Base-by-base conservation (phyloP, 1,139 yeast species). In the Candida albicans region DNA sequence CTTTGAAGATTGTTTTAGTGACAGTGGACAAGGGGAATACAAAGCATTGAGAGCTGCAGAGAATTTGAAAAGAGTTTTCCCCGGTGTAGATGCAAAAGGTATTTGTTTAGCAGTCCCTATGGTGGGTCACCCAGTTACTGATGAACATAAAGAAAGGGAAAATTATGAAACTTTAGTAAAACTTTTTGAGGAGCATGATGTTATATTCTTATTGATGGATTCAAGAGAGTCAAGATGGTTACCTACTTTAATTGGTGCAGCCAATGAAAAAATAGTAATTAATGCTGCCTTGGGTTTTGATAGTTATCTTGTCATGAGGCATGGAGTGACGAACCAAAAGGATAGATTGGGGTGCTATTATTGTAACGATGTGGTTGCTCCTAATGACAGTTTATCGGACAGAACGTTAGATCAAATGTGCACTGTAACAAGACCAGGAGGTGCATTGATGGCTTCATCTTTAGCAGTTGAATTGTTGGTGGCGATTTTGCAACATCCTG, bases 251-350 rank as follows among this genome's bases (percentile, higher is more conserved):
- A 66, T 93, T 37, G 89, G 90, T 1, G 71, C 79, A 39, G 82
- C 84, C 1, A 68, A 76, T 56, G 62, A 74, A 41, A 93, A 93
- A 61, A 70, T 81, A 8, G 96, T 90, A 0, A 78, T 93, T 35
- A 93, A 91, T 62, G 96, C 96, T 0, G 99, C 99, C 0, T 69
- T 93, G 33, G 99, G 99, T 0, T 95, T 90, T 67, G 99, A 93
- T 56, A 83, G 95, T 49, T 93, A 82, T 58, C 70, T 95, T 42
- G 98, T 91, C 0, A 87, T 93, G 93, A 77, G 98, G 51, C 99
- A 93, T 62, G 98, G 98, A 0, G 66, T 73, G 29, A 38, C 58
- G 11, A 41, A 44, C 1, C 52, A 52, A 14, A 58, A 54, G 22
- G 54, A 54, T 24, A 70, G 84, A 35, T 65, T 91, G 27, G 99